Evolutionary conservation across 371 early-diverging fungal species (phyloP).

Genomic region (Chytridium lagenaria): DNA sequence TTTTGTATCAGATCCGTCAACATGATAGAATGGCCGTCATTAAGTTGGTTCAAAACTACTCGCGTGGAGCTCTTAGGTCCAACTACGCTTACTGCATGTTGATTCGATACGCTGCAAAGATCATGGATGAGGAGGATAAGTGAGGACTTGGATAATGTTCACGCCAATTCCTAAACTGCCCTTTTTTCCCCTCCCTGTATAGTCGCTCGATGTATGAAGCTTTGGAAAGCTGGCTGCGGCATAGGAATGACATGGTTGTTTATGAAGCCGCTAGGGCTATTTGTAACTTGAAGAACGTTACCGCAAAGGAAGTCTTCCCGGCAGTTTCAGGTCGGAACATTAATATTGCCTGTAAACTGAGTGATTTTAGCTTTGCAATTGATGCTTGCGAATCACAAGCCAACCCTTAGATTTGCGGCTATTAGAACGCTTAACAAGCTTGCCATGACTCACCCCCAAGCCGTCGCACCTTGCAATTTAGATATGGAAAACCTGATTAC

Average conservation of each 20-base stretch:
- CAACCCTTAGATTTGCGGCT: constrained; percentile 94
- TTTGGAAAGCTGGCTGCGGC: constrained; percentile 89
- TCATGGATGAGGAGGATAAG: constrained; percentile 85
- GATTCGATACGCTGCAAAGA: constrained; percentile 90
- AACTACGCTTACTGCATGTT: constrained; percentile 91
- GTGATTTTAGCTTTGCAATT: constrained; percentile 75
- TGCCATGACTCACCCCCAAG: constrained; percentile 84
- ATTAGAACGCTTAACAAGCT: constrained; percentile 94
- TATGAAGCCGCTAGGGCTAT: constrained; percentile 98
- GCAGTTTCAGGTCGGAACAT: constrained; percentile 78
- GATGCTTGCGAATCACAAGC: constrained; percentile 90
- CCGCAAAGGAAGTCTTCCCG: constrained; percentile 84
- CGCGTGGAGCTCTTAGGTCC: constrained; percentile 72
- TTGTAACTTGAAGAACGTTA: constrained; percentile 84
- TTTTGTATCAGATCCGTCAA: constrained; percentile 91
- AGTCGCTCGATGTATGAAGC: constrained; percentile 79
- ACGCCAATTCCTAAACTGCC: neutral
- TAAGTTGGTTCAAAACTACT: constrained; percentile 91
- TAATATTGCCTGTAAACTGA: neutral
- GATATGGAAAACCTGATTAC: constrained; percentile 97
- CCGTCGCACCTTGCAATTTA: constrained; percentile 92
- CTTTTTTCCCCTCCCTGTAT: constrained; percentile 28
- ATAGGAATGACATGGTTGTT: constrained; percentile 96
- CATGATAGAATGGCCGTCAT: constrained; percentile 97
- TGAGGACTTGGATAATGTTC: constrained; percentile 19